A percentile compares a stretch with the other conserved stretches of the same genome.
These are phyloP conservation scores for Cyclocybe cylindracea DNA, from an alignment of 768 basidiomycete species.

Conservation along the genomic window DNA sequence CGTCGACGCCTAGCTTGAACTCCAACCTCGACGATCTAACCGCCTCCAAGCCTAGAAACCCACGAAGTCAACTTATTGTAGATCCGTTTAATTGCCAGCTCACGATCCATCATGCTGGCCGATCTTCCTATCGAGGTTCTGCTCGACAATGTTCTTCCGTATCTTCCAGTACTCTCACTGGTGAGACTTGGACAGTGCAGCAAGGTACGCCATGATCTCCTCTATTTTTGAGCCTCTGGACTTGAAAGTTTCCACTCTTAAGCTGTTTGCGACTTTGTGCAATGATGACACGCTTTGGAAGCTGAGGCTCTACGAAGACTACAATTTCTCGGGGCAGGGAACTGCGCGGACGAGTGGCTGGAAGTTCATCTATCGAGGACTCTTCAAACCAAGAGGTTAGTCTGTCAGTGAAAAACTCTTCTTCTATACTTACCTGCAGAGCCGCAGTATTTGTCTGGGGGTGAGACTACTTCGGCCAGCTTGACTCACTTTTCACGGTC, in stretches of 20 bases:
- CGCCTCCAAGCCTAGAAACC: too few relatives aligned
- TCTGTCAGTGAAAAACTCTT: neutral
- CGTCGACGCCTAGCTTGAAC: too few relatives aligned
- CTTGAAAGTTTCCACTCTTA: conserved; percentile 1
- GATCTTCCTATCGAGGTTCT: conserved; percentile 78
- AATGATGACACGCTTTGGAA: conserved; percentile 83
- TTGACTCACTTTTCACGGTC: conserved; percentile 2
- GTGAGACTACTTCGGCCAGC: conserved; percentile 27
- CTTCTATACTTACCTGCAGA: neutral
- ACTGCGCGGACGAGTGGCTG: conserved; percentile 80
- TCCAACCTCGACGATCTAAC: too few relatives aligned
- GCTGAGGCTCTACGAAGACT: conserved; percentile 65
- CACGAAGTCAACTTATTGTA: too few relatives aligned
- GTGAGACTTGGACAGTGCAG: conserved; percentile 60
- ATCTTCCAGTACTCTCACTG: conserved; percentile 55
- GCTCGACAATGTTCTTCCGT: conserved; percentile 69
- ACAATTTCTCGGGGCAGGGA: conserved; percentile 71
- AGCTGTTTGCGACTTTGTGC: conserved; percentile 60
- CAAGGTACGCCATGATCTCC: conserved; percentile 34
- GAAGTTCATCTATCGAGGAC: conserved; percentile 75
- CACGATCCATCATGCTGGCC: conserved; percentile 24
- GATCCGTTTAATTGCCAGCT: too few relatives aligned
- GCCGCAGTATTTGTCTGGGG: conserved; percentile 52
- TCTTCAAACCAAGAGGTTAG: conserved; percentile 71
- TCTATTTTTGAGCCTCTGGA: too few relatives aligned